Base-by-base conservation (phyloP, 1,284 basidiomycete species). In the Puccinia horiana region DNA sequence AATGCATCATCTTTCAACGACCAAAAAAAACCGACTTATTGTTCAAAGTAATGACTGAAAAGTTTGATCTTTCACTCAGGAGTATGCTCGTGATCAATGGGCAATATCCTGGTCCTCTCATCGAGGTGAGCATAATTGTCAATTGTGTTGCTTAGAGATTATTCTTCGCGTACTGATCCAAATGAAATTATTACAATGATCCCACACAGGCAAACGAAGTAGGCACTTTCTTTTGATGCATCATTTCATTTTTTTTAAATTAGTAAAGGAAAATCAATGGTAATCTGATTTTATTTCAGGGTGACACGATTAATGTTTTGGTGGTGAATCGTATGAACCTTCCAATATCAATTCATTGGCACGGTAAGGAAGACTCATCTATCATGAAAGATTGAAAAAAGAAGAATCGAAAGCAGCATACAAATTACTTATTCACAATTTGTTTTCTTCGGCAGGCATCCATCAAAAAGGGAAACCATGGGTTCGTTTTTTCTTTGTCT, bases 41-140 rank as follows among this genome's bases (percentile, higher is more conserved):
- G 37, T 1, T 3, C n/a, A 26, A 42, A 2, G 12, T 32, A 23
- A 37, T 69, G 1, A 42, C 40, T 47, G 23, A 42, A 9, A 8
- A 8, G 42, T 47, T 70, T 29, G 26, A 29, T 29, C 12, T 40
- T 0, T 47, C n/a, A 23, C 47, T 49, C 40, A 79, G 76, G 67
- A 67, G 35, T n/a, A 67, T 89, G 88, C 84, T 89, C 8, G 88
- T 89, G 4, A 88, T 90, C n/a, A 90, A 90, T 74, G 89, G 88
- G 1, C 86, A 87, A 79, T 88, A 85, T 74, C 89, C 89, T 0
- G 90, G 90, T 1, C 90, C 90, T 0, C 87, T 89, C 6, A 88
- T 90, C 77, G 88, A 90, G 83, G 89, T 87, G 1, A 90, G 90
- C 84, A 42, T 20, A 58, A n/a, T 8, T 26, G 40, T 69, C 67